Evolutionary conservation across 225 moss, liverwort and hornwort genomes (phyloP), one percentile per base, ranked within the genome.

Genomic region (Bryoerythrophyllum caledonicum): DNA sequence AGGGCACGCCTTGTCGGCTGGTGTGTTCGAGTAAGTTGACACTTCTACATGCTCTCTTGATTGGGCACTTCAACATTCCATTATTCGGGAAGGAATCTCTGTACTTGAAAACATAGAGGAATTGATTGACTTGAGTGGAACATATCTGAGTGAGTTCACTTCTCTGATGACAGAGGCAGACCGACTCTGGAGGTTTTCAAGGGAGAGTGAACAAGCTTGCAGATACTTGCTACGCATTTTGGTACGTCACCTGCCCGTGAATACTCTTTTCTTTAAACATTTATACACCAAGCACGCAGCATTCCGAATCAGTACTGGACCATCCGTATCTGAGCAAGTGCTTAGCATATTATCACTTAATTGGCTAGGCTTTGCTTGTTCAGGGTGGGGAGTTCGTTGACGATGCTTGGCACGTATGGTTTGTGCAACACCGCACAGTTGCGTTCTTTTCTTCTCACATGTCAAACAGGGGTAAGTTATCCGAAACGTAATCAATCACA

Each of bases 221-320:
- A 25, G 99, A 99, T 54, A 82, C 95, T 60, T 99, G 99, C 76
- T 99, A 99, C 70, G 99, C 99, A 53, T 99, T 99, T 80, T 99
- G 99, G 99, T 95, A 92, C 24, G 43, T 63, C 49, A 28, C 28
- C 25, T 70, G 25, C 43, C 55, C 57, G 51, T 28, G 10, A 37
- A 65, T 15, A 19, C 7, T 65, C 1, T 76, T 66, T 10, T 46
- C 54, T 60, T 26, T 65, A 58, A 46, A 35, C 26, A 7, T 60
- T 58, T 21, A 27, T 71, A 23, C 60, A 43, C 56, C 51, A 57
- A 66, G 46, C n/a, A 21, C 15, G 35, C 10, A 61, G 54, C 60
- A 43, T 56, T 10, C n/a, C 13, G 43, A 73, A 43, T 59, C 48
- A 66, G 63, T 28, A 20, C 13, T 4, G 9, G 23, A 59, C 12